These are phyloP conservation scores for Colletotrichum plurivorum DNA, from an alignment of 2,329 filamentous ascomycete genomes.

Conservation along the genomic window DNA sequence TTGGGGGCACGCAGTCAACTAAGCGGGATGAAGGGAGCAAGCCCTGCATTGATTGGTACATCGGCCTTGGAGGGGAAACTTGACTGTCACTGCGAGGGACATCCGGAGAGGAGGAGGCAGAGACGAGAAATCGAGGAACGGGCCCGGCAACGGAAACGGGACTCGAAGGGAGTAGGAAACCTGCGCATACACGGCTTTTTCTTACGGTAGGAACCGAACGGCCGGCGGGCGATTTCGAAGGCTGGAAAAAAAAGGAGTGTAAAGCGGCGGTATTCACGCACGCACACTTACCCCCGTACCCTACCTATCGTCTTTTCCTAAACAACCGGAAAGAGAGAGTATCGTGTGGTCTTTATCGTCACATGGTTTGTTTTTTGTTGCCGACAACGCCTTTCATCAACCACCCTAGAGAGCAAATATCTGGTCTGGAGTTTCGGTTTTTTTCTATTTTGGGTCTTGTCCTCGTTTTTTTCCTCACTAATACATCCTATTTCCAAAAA, in stretches of 20 bases:
- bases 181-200: not conserved
- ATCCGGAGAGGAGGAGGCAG: slow-evolving; percentile 13
- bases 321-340: slow-evolving; percentile 21
- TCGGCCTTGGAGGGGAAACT: slow-evolving; percentile 5
- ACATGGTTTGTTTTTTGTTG: slow-evolving; percentile 30
- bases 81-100: slow-evolving; percentile 4
- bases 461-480: slow-evolving; percentile 46
- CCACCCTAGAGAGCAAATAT: slow-evolving; percentile 56
- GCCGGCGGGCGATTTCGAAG: slow-evolving; percentile 10
- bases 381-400: slow-evolving; percentile 42
- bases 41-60: slow-evolving; percentile 18
- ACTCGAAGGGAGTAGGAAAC: not conserved
- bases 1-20: not conserved
- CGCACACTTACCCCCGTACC: not conserved
- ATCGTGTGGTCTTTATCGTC: slow-evolving; percentile 24
- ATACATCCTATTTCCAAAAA: slow-evolving; percentile 50
- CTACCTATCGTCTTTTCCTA: slow-evolving; percentile 9
- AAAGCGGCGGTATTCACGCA: slow-evolving; percentile 7
- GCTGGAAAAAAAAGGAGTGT: slow-evolving; percentile 15
- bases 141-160: not conserved
- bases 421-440: slow-evolving; percentile 63
- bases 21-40: slow-evolving; percentile 1
- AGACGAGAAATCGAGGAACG: slow-evolving; percentile 8
- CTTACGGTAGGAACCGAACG: not conserved
- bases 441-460: slow-evolving; percentile 51